Evolutionary conservation across 1,284 basidiomycete species (phyloP).

Genomic region (Trichosporon sp.): DNA sequence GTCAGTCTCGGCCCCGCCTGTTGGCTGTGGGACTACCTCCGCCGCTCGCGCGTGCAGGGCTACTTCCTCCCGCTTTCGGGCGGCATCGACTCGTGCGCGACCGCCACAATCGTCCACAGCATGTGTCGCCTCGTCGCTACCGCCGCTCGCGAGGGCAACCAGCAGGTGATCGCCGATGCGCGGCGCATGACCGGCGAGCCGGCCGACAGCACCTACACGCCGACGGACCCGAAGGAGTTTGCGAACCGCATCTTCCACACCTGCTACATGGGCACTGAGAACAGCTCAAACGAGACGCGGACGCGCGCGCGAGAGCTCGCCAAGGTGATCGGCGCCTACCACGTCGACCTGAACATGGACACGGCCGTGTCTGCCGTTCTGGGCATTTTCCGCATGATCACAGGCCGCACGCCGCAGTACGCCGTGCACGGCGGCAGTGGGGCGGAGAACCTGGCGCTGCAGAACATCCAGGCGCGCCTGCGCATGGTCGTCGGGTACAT

Average conservation of each 20-base stretch:
- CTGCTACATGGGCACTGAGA: constrained; percentile 98
- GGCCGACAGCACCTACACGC: constrained; percentile 76
- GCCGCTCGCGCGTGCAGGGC: constrained; percentile 88
- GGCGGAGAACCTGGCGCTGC: constrained; percentile 92
- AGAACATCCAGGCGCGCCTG: constrained; percentile 95
- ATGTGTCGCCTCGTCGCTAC: constrained; percentile 91
- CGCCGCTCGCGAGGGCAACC: constrained; percentile 70
- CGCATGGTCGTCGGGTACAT: constrained; percentile 97
- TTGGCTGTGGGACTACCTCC: constrained; percentile 99
- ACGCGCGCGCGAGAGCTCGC: constrained; percentile 82
- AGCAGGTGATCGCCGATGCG: constrained; percentile 87
- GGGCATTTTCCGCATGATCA: constrained; percentile 80
- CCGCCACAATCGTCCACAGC: constrained; percentile 89
- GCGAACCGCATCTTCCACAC: constrained; percentile 88
- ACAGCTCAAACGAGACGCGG: constrained; percentile 85
- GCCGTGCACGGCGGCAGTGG: constrained; percentile 81
- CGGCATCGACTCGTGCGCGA: constrained; percentile 97
- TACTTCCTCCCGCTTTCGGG: constrained; percentile 96
- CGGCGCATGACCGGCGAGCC: constrained; percentile 83
- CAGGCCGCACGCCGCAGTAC: constrained; percentile 79
- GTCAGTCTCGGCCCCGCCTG: constrained; percentile 89
- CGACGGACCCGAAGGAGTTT: constrained; percentile 83
- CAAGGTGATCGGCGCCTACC: constrained; percentile 90
- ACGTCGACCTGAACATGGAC: constrained; percentile 96
- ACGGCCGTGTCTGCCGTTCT: constrained; percentile 79